Evolutionary conservation across 2,329 filamentous ascomycete genomes (phyloP).

Genomic region (Sporothrix curviconia): DNA sequence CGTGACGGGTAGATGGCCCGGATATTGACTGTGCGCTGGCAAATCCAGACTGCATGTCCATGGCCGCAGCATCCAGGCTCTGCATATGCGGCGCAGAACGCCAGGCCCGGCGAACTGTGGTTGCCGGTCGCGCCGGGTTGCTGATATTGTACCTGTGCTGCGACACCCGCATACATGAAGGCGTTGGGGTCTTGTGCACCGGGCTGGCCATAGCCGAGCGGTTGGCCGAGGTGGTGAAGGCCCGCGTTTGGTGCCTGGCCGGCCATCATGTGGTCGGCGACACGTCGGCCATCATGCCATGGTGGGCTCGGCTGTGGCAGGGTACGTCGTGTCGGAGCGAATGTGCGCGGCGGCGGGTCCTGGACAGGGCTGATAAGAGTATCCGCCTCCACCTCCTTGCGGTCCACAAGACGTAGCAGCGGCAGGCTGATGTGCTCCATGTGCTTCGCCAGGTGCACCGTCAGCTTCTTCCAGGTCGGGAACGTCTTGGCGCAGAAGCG

Average conservation of each 20-base stretch:
- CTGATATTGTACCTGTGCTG: slow-evolving; percentile 19
- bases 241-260: neutral
- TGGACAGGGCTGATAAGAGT: slow-evolving; percentile 64
- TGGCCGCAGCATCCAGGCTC: slow-evolving; percentile 18
- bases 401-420: slow-evolving; percentile 56
- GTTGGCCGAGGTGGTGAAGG: slow-evolving; percentile 12
- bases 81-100: slow-evolving; percentile 18
- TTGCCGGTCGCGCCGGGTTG: slow-evolving; percentile 17
- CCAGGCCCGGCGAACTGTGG: neutral
- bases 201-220: slow-evolving; percentile 17
- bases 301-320: slow-evolving; percentile 20
- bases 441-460: slow-evolving; percentile 87
- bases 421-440: slow-evolving; percentile 90
- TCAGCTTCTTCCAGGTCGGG: slow-evolving; percentile 85
- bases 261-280: slow-evolving; percentile 13
- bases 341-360: slow-evolving; percentile 41
- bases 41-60: slow-evolving; percentile 17
- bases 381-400: slow-evolving; percentile 44
- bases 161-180: slow-evolving; percentile 11
- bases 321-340: slow-evolving; percentile 24
- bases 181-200: slow-evolving; percentile 16
- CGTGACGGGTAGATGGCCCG: slow-evolving; percentile 27
- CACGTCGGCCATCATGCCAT: neutral
- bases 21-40: slow-evolving; percentile 21
- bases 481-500: slow-evolving; percentile 79